Evolutionary conservation across 305 asterid species (phyloP).

Genomic region (Euphrasia arctica): DNA sequence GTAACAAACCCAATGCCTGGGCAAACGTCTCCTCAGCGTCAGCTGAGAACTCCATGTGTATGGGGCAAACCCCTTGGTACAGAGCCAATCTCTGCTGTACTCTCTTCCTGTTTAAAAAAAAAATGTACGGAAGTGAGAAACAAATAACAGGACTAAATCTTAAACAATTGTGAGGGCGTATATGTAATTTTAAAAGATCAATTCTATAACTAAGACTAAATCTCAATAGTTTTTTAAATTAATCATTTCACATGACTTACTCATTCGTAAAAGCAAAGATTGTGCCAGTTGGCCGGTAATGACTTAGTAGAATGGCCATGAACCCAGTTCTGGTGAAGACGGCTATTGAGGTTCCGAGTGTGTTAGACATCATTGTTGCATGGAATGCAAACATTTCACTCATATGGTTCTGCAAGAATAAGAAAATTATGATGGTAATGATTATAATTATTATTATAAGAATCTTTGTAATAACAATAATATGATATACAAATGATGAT

Average conservation of each 20-base stretch:
- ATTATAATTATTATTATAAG: no score
- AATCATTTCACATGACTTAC: constrained; percentile 43
- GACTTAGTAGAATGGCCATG: constrained; percentile 96
- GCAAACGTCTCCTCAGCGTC: constrained; percentile 88
- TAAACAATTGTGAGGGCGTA: neutral
- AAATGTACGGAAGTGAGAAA: constrained; percentile 11
- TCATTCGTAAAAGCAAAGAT: constrained; percentile 94
- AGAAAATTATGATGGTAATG: neutral
- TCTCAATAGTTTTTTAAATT: neutral
- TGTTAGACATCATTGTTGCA: constrained; percentile 96
- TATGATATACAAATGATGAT: no score
- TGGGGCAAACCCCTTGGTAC: constrained; percentile 92
- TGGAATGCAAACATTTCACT: constrained; percentile 98
- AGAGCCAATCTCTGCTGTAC: constrained; percentile 90
- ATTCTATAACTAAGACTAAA: neutral
- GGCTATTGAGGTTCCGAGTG: constrained; percentile 89
- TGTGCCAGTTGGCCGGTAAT: constrained; percentile 93
- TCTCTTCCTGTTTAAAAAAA: constrained; percentile 65
- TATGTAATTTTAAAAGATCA: neutral
- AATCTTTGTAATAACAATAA: no score
- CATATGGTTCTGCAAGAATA: constrained; percentile 82
- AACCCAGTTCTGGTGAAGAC: constrained; percentile 94
- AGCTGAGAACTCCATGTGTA: constrained; percentile 77
- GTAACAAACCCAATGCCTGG: constrained; percentile 58
- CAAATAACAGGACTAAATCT: neutral